Evolutionary conservation across 2,329 filamentous ascomycete species (phyloP).

Genomic region (Pseudocercospora crystallina): DNA sequence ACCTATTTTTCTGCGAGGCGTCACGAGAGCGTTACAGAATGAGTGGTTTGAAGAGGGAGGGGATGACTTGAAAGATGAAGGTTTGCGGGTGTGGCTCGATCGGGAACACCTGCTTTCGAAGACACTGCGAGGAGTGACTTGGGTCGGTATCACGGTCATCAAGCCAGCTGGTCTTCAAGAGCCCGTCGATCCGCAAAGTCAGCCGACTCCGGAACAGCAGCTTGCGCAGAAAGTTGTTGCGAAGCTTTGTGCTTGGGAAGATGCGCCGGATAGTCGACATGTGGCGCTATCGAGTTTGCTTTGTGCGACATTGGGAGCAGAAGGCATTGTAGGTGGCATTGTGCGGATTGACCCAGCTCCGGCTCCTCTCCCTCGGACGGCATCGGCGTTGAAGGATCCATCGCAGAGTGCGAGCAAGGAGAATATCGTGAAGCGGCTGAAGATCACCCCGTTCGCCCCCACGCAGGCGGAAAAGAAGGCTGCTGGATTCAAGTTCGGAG

Average conservation of each 20-base stretch:
- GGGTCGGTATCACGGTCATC: slow-evolving; percentile 81
- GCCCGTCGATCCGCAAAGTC: slow-evolving; percentile 69
- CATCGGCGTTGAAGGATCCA: slow-evolving; percentile 45
- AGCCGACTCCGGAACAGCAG: slow-evolving; percentile 59
- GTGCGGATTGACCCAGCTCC: slow-evolving; percentile 84
- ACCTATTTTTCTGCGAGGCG: slow-evolving; percentile 73
- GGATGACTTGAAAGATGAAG: slow-evolving; percentile 52
- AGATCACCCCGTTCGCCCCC: slow-evolving; percentile 75
- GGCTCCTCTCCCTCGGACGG: slow-evolving; percentile 64
- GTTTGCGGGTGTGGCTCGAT: slow-evolving; percentile 81
- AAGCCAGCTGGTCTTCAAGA: slow-evolving; percentile 75
- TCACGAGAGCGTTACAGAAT: slow-evolving; percentile 67
- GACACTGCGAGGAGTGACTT: slow-evolving; percentile 72
- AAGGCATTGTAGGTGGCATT: slow-evolving; percentile 78
- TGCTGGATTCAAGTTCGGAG: slow-evolving; percentile 78
- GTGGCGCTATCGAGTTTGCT: slow-evolving; percentile 75
- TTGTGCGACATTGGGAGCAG: slow-evolving; percentile 69
- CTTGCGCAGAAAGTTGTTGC: slow-evolving; percentile 71
- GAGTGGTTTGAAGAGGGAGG: slow-evolving; percentile 71
- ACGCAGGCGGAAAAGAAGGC: slow-evolving; percentile 53
- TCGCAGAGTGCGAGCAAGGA: slow-evolving; percentile 42
- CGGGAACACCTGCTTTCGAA: slow-evolving; percentile 70
- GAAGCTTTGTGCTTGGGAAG: slow-evolving; percentile 74
- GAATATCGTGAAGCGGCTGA: slow-evolving; percentile 63
- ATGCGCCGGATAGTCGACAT: slow-evolving; percentile 79